Conservation (phyloP, 805 yeast species). For the Metschnikowia baotianmanensis region DNA sequence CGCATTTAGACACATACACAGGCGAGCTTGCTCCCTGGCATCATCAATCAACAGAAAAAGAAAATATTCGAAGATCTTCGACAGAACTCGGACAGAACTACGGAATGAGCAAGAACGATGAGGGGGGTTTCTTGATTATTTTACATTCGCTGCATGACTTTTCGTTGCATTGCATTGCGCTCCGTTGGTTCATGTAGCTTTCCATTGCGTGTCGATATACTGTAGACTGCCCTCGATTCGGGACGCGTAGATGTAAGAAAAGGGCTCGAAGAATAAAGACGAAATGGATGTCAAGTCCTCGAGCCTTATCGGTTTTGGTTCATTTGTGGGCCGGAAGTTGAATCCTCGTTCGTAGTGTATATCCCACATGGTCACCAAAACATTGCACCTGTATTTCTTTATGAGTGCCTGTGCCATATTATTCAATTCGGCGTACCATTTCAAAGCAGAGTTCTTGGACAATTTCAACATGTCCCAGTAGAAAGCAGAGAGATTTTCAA, state of each 20-base stretch:
- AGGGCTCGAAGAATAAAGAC: constrained; percentile 6
- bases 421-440: constrained; percentile 19
- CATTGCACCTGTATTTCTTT: constrained; percentile 25
- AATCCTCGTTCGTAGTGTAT: constrained; percentile 31
- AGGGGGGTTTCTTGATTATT: too few species aligned
- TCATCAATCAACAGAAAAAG: constrained; percentile 5
- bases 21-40: constrained; percentile 8
- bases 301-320: background rate
- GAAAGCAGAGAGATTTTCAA: constrained; percentile 35
- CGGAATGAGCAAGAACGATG: too few species aligned
- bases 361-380: constrained; percentile 31
- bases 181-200: background rate
- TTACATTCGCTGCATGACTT: too few species aligned
- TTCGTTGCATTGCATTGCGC: too few species aligned
- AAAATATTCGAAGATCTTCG: too few species aligned
- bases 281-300: constrained; percentile 13
- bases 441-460: background rate
- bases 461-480: constrained; percentile 29
- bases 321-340: constrained; percentile 8
- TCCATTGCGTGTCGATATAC: constrained; percentile 3
- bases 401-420: constrained; percentile 14
- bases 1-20: background rate
- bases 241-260: background rate
- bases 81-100: background rate
- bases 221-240: constrained; percentile 1